These are phyloP conservation scores for Moniliophthora roreri DNA, from an alignment of 1,284 basidiomycete species.

Conservation along the genomic window DNA sequence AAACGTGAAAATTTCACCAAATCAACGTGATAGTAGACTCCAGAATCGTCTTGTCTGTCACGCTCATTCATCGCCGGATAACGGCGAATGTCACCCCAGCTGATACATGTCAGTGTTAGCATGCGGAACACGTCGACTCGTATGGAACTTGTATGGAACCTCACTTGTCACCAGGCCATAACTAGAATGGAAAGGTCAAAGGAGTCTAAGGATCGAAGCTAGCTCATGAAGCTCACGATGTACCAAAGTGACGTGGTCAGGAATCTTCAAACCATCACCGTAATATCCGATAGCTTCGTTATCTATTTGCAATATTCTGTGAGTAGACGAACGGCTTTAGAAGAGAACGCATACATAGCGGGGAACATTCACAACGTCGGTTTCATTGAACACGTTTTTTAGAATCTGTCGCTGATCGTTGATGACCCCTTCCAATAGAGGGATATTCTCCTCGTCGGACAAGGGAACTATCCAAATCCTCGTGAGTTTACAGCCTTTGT, in stretches of 20 bases:
- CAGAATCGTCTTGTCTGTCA: slow-evolving; percentile 61
- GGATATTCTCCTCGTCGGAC: slow-evolving; percentile 46
- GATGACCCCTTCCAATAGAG: slow-evolving; percentile 55
- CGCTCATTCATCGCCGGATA: slow-evolving; percentile 51
- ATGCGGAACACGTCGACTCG: too few species aligned
- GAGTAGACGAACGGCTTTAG: too few species aligned
- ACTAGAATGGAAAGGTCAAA: too few species aligned
- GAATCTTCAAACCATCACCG: slow-evolving; percentile 55
- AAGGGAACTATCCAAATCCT: slow-evolving; percentile 46
- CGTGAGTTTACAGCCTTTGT: not conserved
- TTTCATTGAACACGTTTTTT: slow-evolving; percentile 49
- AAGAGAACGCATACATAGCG: slow-evolving; percentile 54
- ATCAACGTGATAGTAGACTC: slow-evolving; percentile 70
- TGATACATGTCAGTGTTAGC: slow-evolving; percentile 18
- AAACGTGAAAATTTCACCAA: slow-evolving; percentile 32
- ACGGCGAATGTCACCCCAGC: slow-evolving; percentile 62
- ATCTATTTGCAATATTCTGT: slow-evolving; percentile 35
- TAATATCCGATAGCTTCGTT: slow-evolving; percentile 73
- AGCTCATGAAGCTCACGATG: not conserved
- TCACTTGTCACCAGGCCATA: slow-evolving; percentile 63
- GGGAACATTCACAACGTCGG: slow-evolving; percentile 51
- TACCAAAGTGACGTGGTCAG: slow-evolving; percentile 55
- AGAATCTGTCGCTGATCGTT: slow-evolving; percentile 64
- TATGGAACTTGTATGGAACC: not conserved
- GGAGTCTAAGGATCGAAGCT: too few species aligned